Conservation (phyloP, 2,329 filamentous ascomycete species). For the Aspergillus spinulosporus region DNA sequence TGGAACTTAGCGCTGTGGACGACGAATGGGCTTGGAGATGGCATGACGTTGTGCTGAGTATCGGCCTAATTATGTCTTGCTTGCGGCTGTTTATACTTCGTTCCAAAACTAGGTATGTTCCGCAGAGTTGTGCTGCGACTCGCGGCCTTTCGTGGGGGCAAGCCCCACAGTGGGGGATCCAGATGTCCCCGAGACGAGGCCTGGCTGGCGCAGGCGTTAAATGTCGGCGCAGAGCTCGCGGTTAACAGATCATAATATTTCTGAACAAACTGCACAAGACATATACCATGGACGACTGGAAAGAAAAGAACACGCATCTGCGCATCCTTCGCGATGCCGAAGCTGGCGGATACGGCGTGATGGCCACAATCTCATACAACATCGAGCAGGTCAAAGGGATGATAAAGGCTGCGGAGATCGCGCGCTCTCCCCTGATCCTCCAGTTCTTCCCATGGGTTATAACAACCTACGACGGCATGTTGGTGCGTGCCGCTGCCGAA, state of each 20-base stretch:
- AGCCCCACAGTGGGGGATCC: not conserved
- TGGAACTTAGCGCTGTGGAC: slow-evolving; percentile 17
- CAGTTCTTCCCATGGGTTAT: slow-evolving; percentile 72
- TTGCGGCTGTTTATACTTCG: not conserved
- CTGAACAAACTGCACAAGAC: not conserved
- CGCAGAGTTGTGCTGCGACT: not conserved
- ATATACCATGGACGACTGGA: slow-evolving; percentile 3
- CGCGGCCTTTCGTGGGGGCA: not conserved
- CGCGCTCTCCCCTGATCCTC: slow-evolving; percentile 65
- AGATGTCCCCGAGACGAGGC: not conserved
- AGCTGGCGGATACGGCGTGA: slow-evolving; percentile 56
- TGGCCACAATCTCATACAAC: slow-evolving; percentile 50
- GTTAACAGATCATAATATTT: not conserved
- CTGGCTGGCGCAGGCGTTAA: not conserved
- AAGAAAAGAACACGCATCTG: slow-evolving; percentile 22
- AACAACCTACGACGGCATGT: slow-evolving; percentile 55
- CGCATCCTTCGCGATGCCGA: slow-evolving; percentile 58
- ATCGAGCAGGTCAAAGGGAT: slow-evolving; percentile 67
- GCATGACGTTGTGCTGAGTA: not conserved
- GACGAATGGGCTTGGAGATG: slow-evolving; percentile 2
- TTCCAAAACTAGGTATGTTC: not conserved
- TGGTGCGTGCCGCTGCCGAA: slow-evolving; percentile 57
- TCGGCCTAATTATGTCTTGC: not conserved
- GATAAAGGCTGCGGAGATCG: slow-evolving; percentile 66
- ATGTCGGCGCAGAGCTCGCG: not conserved